Conservation (phyloP, 345 rosid genomes). For the Populus euphratica region DNA sequence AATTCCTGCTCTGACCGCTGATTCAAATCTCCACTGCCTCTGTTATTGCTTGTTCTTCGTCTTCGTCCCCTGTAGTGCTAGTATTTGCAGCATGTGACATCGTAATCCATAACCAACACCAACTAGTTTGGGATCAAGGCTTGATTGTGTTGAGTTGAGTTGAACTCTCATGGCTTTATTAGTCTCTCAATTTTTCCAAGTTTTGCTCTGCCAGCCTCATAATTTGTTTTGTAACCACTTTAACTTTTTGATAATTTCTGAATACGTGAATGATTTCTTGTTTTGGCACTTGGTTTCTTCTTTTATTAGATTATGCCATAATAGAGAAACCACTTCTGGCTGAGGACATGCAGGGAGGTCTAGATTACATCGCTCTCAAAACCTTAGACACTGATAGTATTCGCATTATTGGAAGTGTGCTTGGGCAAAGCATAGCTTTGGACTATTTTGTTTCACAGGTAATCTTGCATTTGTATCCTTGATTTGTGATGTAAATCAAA, state of each 20-base stretch:
- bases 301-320: conserved; percentile 69
- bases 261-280: conserved; percentile 15
- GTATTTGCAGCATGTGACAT: no score
- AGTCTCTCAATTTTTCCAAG: background rate
- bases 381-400: conserved; percentile 76
- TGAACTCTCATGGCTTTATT: background rate
- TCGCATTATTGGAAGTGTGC: conserved; percentile 86
- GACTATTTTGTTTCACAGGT: conserved; percentile 97
- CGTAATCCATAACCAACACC: background rate
- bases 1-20: no score
- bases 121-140: background rate
- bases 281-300: conserved; percentile 5
- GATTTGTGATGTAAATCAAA: background rate
- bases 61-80: no score
- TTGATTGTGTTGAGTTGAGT: background rate
- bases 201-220: background rate
- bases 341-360: conserved; percentile 84
- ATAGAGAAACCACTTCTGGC: conserved; percentile 70
- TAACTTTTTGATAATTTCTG: background rate
- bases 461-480: background rate
- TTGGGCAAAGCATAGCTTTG: conserved; percentile 90
- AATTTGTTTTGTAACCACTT: background rate
- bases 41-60: no score
- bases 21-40: no score
- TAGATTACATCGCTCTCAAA: conserved; percentile 68